Conservation (phyloP, 148 eudicot species). For the Rhododendron simsii region DNA sequence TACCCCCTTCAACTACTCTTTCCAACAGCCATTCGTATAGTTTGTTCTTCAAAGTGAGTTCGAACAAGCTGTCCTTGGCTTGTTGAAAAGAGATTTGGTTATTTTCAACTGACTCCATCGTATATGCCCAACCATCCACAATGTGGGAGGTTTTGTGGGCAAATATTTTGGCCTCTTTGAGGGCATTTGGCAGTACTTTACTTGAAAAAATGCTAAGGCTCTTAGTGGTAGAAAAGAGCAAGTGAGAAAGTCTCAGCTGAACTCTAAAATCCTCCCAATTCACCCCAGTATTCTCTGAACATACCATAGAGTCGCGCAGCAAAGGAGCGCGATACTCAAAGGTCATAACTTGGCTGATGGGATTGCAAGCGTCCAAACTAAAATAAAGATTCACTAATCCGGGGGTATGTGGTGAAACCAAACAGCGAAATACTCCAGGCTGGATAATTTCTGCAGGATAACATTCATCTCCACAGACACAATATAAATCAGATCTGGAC, state of each 20-base stretch:
- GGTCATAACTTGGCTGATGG: slow-evolving; percentile 67
- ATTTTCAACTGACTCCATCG: slow-evolving; percentile 44
- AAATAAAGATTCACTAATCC: slow-evolving; percentile 65
- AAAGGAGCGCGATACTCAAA: slow-evolving; percentile 63
- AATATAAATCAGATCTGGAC: slow-evolving; percentile 44
- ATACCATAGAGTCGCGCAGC: slow-evolving; percentile 10
- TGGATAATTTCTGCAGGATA: slow-evolving; percentile 61
- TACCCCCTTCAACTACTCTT: slow-evolving; percentile 55
- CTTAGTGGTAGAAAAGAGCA: slow-evolving; percentile 83
- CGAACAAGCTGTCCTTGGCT: slow-evolving; percentile 75
- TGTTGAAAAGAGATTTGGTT: slow-evolving; percentile 40
- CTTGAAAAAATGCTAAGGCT: slow-evolving; percentile 49
- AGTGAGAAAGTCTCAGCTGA: slow-evolving; percentile 73
- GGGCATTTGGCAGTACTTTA: slow-evolving; percentile 42
- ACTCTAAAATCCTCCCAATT: slow-evolving; percentile 59
- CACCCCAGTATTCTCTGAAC: slow-evolving; percentile 30
- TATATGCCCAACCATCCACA: slow-evolving; percentile 53
- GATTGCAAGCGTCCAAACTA: slow-evolving; percentile 67
- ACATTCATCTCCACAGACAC: slow-evolving; percentile 70
- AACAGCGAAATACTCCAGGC: slow-evolving; percentile 76
- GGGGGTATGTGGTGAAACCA: slow-evolving; percentile 58
- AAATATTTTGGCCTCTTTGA: slow-evolving; percentile 65
- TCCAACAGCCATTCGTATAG: slow-evolving; percentile 88
- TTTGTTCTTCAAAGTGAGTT: slow-evolving; percentile 66
- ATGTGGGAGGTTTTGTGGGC: slow-evolving; percentile 44